Evolutionary conservation across 352 stramenopile species (phyloP).

Genomic region (Phytophthora capsici): DNA sequence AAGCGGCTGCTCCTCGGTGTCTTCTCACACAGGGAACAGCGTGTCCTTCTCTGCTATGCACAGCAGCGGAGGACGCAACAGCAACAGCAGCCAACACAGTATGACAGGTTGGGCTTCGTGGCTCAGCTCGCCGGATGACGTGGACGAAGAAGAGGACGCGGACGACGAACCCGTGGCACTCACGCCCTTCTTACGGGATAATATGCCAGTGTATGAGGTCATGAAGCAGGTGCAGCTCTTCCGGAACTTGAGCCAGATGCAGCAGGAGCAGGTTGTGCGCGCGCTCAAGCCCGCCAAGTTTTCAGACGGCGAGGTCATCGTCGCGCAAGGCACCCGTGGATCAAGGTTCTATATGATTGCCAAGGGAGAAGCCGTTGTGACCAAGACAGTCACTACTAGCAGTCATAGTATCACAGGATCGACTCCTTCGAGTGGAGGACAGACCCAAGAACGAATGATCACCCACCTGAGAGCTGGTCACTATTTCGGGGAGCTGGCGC

Average conservation of each 20-base stretch:
- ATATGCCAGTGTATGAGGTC: constrained; percentile 89
- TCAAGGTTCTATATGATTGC: constrained; percentile 92
- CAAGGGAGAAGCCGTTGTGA: constrained; percentile 87
- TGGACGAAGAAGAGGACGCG: constrained; percentile 69
- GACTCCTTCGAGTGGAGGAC: constrained; percentile 33
- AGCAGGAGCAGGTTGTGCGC: constrained; percentile 88
- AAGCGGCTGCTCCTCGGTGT: constrained; percentile 65
- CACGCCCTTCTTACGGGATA: constrained; percentile 80
- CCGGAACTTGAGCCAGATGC: constrained; percentile 84
- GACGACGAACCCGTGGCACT: constrained; percentile 74
- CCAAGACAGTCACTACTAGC: constrained; percentile 61
- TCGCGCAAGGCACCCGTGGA: constrained; percentile 85
- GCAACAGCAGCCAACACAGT: constrained; percentile 64
- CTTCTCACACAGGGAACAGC: constrained; percentile 48
- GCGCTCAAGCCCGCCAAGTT: constrained; percentile 88
- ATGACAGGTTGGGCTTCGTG: constrained; percentile 66
- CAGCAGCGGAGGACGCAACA: constrained; percentile 43
- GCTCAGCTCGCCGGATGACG: constrained; percentile 72
- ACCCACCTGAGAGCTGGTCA: constrained; percentile 90
- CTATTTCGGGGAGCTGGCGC: constrained; percentile 93
- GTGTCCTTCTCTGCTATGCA: constrained; percentile 44
- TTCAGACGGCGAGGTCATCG: constrained; percentile 82
- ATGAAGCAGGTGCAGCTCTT: constrained; percentile 91
- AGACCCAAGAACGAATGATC: constrained; percentile 83
- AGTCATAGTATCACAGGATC: constrained; percentile 42